Conservation (phyloP, 2,329 filamentous ascomycete species). For the Arthrinium phaeospermum region DNA sequence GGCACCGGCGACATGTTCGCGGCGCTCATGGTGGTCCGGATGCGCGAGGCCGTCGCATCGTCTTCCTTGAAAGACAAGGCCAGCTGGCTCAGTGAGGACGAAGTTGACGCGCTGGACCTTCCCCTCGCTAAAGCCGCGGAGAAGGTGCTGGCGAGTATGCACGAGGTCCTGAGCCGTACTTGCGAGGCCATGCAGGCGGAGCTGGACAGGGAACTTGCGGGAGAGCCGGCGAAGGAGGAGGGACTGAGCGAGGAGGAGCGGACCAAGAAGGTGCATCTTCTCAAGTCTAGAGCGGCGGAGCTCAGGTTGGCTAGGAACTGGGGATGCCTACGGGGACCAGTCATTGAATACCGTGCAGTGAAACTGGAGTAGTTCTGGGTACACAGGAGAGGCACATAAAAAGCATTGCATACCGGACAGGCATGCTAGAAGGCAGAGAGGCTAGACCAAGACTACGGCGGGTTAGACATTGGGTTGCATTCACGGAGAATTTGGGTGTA, state of each 20-base stretch:
- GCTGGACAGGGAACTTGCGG: constrained; percentile 35
- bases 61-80: constrained; percentile 53
- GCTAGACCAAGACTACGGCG: background rate
- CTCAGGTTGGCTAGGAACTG: constrained; percentile 81
- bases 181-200: constrained; percentile 65
- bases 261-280: constrained; percentile 67
- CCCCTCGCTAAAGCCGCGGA: constrained; percentile 84
- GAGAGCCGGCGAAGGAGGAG: constrained; percentile 32
- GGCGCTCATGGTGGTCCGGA: constrained; percentile 83
- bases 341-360: constrained; percentile 66
- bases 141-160: constrained; percentile 92
- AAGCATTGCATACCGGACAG: background rate
- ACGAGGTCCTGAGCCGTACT: constrained; percentile 76
- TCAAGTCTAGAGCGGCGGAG: constrained; percentile 85
- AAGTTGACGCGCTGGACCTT: constrained; percentile 70
- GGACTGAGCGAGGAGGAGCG: constrained; percentile 51
- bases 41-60: constrained; percentile 75
- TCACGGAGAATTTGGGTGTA: background rate
- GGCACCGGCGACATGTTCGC: constrained; percentile 99
- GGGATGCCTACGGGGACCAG: constrained; percentile 69
- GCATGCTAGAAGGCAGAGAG: background rate
- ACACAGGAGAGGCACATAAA: background rate
- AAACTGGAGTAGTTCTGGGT: constrained; percentile 29
- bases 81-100: constrained; percentile 80
- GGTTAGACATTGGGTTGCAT: background rate